A percentile compares a stretch with the other conserved stretches of the same genome.
Evolutionary conservation across 306 rosid genomes (phyloP).

Genomic region (Glycine latifolia): DNA sequence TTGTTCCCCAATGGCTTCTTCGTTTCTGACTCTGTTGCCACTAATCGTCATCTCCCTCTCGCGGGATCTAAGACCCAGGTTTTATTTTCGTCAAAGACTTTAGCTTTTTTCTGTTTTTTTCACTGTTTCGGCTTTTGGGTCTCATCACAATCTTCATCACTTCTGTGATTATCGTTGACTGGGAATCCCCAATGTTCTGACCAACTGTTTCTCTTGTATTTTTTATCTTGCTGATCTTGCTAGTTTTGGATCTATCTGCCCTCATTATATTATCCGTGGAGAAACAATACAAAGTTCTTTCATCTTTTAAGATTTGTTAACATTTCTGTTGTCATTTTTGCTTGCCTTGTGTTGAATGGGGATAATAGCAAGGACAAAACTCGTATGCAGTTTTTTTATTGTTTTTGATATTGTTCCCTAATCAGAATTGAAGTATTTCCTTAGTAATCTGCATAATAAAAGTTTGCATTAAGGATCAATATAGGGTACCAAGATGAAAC

Average conservation of each 20-base stretch:
- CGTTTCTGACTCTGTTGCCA: constrained; percentile 40
- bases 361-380: not conserved
- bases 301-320: constrained; percentile 7
- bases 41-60: constrained; percentile 46
- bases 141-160: not conserved
- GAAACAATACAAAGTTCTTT: not conserved
- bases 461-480: too few species aligned
- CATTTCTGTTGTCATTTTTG: constrained; percentile 6
- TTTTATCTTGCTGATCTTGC: not conserved
- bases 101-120: not conserved
- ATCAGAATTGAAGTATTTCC: too few species aligned
- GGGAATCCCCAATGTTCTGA: not conserved
- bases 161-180: constrained; percentile 12
- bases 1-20: constrained; percentile 71
- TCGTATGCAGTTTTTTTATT: too few species aligned
- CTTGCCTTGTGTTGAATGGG: not conserved
- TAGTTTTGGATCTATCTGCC: not conserved
- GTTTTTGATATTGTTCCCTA: too few species aligned
- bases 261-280: not conserved
- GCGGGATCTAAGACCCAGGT: constrained; percentile 71
- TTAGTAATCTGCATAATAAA: too few species aligned
- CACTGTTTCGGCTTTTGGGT: not conserved
- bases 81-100: constrained; percentile 27
- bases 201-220: not conserved
- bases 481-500: too few species aligned